Base-by-base conservation (phyloP, 768 basidiomycete species). In the Suillus cothurnatus region DNA sequence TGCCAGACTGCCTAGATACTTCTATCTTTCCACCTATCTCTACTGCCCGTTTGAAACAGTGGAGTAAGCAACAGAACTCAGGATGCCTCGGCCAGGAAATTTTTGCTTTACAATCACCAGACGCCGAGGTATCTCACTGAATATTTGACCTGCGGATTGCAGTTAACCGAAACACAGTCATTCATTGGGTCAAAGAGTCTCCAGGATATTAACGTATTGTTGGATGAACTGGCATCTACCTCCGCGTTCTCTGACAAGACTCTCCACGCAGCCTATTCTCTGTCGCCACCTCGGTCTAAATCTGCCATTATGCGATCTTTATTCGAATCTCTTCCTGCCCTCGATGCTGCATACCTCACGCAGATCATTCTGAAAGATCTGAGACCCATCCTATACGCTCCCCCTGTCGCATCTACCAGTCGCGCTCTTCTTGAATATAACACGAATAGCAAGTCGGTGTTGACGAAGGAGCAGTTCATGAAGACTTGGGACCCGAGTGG, bases 321-420 rank as follows among this genome's bases (percentile, higher is more conserved):
- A 4, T 95, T 87, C 67, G 79, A 81, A 47, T 74, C 80, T 3
- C 77, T 94, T 12, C 80, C 87, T 1, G 87, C 93, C 0, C 75
- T 77, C 14, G 90, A 92, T 47, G 84, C 90, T 2, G 81, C 86
- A 1, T 84, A 89, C 66, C 79, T 96, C 57, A 90, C 91, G 0
- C 95, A 98, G 71, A 89, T 97, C 67, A 91, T 98, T 65, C 84
- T 97, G 41, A 92, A 91, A 67, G 95, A 98, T 73, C 78, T 98
- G 0, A 85, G 89, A 34, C 94, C 94, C 9, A 73, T 96, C 1
- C 73, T 95, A 1, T 92, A 92, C 68, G 90, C 93, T 3, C 78
- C 90, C 0, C 82, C 83, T 17, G 80, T 74, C 7, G 57, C 77
- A 38, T 79, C 75, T 26, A 82, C 84, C 69, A 83, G 80, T 26